Evolutionary conservation across 2,329 filamentous ascomycete genomes (phyloP).

Genomic region (Botrytis tulipae): DNA sequence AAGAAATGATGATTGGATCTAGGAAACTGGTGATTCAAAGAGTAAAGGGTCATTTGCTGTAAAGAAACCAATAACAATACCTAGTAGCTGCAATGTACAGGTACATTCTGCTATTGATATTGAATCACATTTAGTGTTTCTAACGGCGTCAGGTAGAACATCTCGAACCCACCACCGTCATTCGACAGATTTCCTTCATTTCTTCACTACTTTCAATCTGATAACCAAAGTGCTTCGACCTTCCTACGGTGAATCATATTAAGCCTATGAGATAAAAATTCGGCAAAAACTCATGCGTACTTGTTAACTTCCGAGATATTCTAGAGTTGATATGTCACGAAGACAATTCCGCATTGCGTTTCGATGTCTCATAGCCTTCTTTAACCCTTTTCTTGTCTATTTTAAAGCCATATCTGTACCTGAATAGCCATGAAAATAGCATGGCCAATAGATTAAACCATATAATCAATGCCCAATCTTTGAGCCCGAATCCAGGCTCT

Average conservation of each 20-base stretch:
- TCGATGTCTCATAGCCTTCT: slow-evolving; percentile 20
- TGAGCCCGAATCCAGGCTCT: slow-evolving; percentile 24
- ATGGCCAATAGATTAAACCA: slow-evolving; percentile 28
- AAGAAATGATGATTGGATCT: slow-evolving; percentile 4
- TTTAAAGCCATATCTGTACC: slow-evolving; percentile 27
- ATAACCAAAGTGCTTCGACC: neutral
- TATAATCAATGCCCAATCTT: slow-evolving; percentile 25
- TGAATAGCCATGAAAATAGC: slow-evolving; percentile 29
- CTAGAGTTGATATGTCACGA: slow-evolving; percentile 9
- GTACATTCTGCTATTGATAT: too few relatives aligned
- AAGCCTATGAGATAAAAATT: neutral
- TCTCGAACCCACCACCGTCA: neutral
- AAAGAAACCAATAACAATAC: neutral
- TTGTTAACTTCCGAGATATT: neutral
- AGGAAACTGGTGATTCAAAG: slow-evolving; percentile 2
- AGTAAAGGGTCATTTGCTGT: slow-evolving; percentile 4
- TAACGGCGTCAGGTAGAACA: neutral
- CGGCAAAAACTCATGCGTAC: neutral
- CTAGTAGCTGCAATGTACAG: too few relatives aligned
- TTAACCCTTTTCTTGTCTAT: slow-evolving; percentile 23
- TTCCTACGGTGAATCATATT: neutral
- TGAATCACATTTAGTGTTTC: slow-evolving; percentile 1
- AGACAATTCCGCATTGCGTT: slow-evolving; percentile 10
- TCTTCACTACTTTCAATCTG: neutral
- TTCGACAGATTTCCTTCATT: neutral